Conservation (phyloP, 169 alveolate genomes). For the Theileria orientalis region DNA sequence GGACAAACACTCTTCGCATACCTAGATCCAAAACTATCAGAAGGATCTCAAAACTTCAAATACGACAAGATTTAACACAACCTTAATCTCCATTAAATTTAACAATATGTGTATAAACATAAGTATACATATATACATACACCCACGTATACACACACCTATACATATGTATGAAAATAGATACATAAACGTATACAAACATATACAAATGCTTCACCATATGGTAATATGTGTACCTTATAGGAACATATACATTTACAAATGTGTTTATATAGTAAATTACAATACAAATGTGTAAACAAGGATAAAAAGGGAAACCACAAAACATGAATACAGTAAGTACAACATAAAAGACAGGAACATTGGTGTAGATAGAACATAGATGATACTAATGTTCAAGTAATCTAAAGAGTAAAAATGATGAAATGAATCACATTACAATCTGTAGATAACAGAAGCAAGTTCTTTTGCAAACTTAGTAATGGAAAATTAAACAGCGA, state of each 20-base stretch:
- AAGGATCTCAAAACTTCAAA: not conserved
- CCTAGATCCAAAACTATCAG: not conserved
- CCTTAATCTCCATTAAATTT: too few species aligned
- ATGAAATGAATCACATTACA: not conserved
- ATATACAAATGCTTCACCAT: too few species aligned
- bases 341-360: not conserved
- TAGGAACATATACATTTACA: too few species aligned
- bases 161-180: too few species aligned
- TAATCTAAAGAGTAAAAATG: not conserved
- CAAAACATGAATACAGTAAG: not conserved
- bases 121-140: too few species aligned
- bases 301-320: too few species aligned
- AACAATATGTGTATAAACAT: not conserved
- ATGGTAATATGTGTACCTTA: too few species aligned
- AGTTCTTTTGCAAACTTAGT: not conserved
- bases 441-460: not conserved
- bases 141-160: too few species aligned
- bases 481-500: not conserved
- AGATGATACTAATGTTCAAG: not conserved
- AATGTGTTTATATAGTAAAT: not conserved
- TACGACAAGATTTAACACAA: not conserved
- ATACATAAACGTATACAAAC: too few species aligned
- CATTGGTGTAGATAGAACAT: not conserved
- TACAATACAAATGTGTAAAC: not conserved
- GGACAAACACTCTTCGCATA: slow-evolving; percentile 1